A percentile compares a stretch with the other conserved stretches of the same genome.
These are phyloP conservation scores for Inga leiocalycina DNA, from an alignment of 306 rosid species.

Conservation along the genomic window DNA sequence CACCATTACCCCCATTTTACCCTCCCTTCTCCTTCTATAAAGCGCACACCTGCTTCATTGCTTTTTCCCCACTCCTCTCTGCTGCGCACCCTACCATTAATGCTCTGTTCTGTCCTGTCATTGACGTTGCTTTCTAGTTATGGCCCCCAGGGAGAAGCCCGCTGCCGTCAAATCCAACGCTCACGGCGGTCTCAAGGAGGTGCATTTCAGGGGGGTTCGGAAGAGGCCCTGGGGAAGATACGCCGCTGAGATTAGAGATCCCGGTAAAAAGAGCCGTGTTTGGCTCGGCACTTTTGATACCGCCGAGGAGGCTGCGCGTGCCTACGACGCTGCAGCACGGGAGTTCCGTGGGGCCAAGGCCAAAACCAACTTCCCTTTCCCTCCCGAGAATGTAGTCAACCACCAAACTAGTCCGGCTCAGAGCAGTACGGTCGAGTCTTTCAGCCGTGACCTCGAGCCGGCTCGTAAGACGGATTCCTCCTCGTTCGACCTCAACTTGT, in stretches of 20 bases:
- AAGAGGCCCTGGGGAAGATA: slow-evolving; percentile 99
- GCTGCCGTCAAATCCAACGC: slow-evolving; percentile 35
- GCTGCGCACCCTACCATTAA: too few species aligned
- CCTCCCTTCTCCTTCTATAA: slow-evolving; percentile 39
- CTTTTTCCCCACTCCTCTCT: background rate
- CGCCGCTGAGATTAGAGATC: slow-evolving; percentile 98
- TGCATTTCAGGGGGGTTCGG: slow-evolving; percentile 92
- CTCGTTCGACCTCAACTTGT: slow-evolving; percentile 67
- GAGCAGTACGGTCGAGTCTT: slow-evolving; percentile 94
- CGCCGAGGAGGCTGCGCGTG: slow-evolving; percentile 93
- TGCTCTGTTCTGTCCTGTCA: too few species aligned
- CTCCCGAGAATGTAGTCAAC: slow-evolving; percentile 35
- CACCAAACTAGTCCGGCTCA: slow-evolving; percentile 74
- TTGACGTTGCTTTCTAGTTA: background rate
- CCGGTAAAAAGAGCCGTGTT: slow-evolving; percentile 93
- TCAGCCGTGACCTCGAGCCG: slow-evolving; percentile 63
- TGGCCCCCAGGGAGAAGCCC: slow-evolving; percentile 84
- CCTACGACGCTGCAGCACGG: slow-evolving; percentile 87
- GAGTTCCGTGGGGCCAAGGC: slow-evolving; percentile 95
- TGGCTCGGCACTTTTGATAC: slow-evolving; percentile 99
- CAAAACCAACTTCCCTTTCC: slow-evolving; percentile 75
- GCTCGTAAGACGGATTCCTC: slow-evolving; percentile 64
- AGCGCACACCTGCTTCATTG: slow-evolving; percentile 5
- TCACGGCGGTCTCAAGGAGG: slow-evolving; percentile 52
- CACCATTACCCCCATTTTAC: background rate